Evolutionary conservation across 495 filamentous ascomycete species (phyloP).

Genomic region (Podospora appendiculata): DNA sequence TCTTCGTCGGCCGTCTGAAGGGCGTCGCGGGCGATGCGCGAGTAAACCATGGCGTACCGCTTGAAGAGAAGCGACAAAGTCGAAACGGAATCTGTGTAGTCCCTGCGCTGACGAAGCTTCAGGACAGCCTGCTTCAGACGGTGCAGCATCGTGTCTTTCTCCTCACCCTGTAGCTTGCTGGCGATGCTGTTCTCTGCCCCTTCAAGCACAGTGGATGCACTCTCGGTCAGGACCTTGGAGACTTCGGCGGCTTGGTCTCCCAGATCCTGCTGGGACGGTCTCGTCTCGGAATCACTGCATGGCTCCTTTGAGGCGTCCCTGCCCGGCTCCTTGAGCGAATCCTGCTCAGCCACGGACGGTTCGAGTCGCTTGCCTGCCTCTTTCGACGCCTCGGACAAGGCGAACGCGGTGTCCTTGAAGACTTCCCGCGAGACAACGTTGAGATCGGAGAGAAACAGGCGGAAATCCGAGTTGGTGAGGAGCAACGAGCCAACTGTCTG

Average conservation of each 20-base stretch:
- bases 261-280: conserved; percentile 52
- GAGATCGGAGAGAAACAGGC: conserved; percentile 77
- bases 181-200: conserved; percentile 58
- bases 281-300: conserved; percentile 43
- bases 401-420: conserved; percentile 78
- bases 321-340: conserved; percentile 49
- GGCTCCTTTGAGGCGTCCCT: conserved; percentile 42
- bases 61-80: conserved; percentile 68
- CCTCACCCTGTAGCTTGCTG: conserved; percentile 60
- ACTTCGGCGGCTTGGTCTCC: conserved; percentile 55
- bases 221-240: conserved; percentile 53
- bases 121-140: conserved; percentile 70
- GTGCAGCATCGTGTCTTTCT: conserved; percentile 64
- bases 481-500: conserved; percentile 77
- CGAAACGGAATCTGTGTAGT: conserved; percentile 80
- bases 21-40: conserved; percentile 58
- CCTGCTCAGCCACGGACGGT: conserved; percentile 54
- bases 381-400: conserved; percentile 62
- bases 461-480: conserved; percentile 84
- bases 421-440: conserved; percentile 73
- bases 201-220: conserved; percentile 55
- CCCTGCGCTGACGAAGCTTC: conserved; percentile 63
- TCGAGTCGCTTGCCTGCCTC: conserved; percentile 64
- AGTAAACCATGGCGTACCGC: conserved; percentile 70
- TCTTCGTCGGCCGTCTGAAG: conserved; percentile 58